Evolutionary conservation across 441 rosid genomes (phyloP).

Genomic region (Metrosideros polymorpha): DNA sequence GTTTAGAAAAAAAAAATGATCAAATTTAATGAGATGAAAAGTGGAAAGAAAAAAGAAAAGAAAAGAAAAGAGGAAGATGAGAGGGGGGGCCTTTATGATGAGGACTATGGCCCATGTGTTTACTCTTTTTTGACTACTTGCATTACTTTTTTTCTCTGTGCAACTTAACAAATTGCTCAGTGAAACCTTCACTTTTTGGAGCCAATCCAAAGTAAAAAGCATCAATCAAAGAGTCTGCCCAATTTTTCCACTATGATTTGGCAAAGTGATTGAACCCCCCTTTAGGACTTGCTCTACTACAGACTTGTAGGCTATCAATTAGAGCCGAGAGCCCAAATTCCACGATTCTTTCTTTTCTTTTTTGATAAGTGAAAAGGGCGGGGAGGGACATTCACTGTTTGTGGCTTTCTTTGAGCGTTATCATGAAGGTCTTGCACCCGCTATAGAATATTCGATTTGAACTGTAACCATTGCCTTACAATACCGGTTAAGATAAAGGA

Average conservation of each 20-base stretch:
- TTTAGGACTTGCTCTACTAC: not conserved
- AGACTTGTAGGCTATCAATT: not conserved
- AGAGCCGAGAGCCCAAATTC: not conserved
- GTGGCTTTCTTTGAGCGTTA: not conserved
- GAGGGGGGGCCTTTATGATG: not conserved
- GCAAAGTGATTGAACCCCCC: not conserved
- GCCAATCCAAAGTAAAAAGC: not conserved
- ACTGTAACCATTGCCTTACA: accelerated
- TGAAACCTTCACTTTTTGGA: not conserved
- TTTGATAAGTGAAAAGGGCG: not conserved
- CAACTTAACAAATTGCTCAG: not conserved
- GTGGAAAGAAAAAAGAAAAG: not conserved
- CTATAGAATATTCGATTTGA: not conserved
- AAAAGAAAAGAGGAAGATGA: not conserved
- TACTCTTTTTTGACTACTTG: conserved; percentile 23
- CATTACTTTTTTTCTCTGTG: not conserved
- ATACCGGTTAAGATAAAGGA: not conserved
- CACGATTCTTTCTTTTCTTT: not conserved
- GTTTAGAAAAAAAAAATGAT: not conserved
- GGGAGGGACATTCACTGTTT: not conserved
- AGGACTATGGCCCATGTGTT: conserved; percentile 6
- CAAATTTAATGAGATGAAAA: not conserved
- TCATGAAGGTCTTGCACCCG: accelerated
- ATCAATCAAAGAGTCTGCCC: not conserved
- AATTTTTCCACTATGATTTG: not conserved